These are phyloP conservation scores for Sporothrix euskadiensis DNA, from an alignment of 2,329 filamentous ascomycete genomes.

Conservation along the genomic window DNA sequence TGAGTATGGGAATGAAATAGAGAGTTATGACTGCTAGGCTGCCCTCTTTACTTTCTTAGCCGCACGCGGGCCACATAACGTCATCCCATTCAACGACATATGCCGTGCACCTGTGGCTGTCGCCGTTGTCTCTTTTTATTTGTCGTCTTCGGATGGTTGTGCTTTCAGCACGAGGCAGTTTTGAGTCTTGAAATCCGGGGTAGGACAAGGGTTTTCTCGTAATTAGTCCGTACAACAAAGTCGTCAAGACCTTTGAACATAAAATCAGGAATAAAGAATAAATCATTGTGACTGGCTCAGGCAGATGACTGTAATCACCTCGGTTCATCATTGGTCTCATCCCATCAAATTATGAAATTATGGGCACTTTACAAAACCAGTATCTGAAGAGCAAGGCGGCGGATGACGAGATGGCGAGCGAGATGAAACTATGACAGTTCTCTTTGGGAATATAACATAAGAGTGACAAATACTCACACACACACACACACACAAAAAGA, in stretches of 20 bases:
- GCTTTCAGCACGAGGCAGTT: background rate
- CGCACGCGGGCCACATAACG: background rate
- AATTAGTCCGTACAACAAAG: background rate
- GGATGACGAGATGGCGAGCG: too few relatives aligned
- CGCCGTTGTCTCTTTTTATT: background rate
- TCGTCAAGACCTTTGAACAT: too few relatives aligned
- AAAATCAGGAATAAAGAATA: too few relatives aligned
- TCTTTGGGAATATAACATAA: too few relatives aligned
- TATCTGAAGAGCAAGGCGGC: too few relatives aligned
- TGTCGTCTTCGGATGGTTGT: background rate
- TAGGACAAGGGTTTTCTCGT: background rate
- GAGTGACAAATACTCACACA: too few relatives aligned
- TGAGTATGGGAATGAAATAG: background rate
- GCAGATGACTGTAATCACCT: too few relatives aligned
- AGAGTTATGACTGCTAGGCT: background rate
- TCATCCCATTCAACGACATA: background rate
- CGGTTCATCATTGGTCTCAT: background rate
- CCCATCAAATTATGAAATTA: too few relatives aligned
- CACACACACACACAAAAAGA: too few relatives aligned
- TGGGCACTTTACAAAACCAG: too few relatives aligned
- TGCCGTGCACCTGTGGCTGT: slow-evolving; percentile 6
- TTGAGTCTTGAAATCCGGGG: background rate
- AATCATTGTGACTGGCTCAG: background rate
- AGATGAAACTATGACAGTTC: too few relatives aligned
- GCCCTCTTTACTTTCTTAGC: background rate